Conservation (phyloP, 2,329 filamentous ascomycete genomes). For the Phoma sp. region DNA sequence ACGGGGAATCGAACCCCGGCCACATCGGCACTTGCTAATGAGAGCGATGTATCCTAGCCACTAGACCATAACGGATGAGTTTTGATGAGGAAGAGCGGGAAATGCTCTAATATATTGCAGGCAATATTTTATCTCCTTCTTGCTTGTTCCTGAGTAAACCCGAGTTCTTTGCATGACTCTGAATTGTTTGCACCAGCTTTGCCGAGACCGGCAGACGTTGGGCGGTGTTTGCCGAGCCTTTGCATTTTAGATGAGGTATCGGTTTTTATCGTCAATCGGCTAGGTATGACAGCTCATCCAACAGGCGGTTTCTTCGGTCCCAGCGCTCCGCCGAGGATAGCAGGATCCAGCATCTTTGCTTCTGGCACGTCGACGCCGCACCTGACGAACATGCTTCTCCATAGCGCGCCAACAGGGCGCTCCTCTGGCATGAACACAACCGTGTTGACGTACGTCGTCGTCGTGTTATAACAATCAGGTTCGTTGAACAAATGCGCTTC, state of each 20-base stretch:
- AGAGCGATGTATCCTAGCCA: slow-evolving; percentile 19
- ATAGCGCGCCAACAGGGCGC: slow-evolving; percentile 38
- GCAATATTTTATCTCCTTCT: no score
- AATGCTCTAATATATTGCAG: no score
- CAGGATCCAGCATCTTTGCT: slow-evolving; percentile 37
- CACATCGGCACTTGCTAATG: slow-evolving; percentile 16
- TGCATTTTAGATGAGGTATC: no score
- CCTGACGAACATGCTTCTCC: slow-evolving; percentile 44
- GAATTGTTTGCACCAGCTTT: no score
- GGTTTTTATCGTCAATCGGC: no score
- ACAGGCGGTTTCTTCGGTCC: slow-evolving; percentile 21
- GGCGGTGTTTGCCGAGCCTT: no score
- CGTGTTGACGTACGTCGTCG: slow-evolving; percentile 39
- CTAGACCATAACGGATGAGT: slow-evolving; percentile 15
- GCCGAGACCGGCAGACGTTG: no score
- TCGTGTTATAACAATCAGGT: slow-evolving; percentile 36
- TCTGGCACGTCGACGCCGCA: slow-evolving; percentile 42
- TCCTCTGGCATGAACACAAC: slow-evolving; percentile 47
- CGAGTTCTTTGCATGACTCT: no score
- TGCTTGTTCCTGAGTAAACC: no score
- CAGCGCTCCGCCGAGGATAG: slow-evolving; percentile 35
- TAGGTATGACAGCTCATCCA: not conserved
- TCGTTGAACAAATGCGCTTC: slow-evolving; percentile 44
- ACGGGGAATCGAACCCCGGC: slow-evolving; percentile 20
- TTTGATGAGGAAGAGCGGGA: not conserved